Percentiles rank a stretch among this genome's conserved stretches.
Conservation (phyloP, 768 basidiomycete genomes). For the Postia placenta region DNA sequence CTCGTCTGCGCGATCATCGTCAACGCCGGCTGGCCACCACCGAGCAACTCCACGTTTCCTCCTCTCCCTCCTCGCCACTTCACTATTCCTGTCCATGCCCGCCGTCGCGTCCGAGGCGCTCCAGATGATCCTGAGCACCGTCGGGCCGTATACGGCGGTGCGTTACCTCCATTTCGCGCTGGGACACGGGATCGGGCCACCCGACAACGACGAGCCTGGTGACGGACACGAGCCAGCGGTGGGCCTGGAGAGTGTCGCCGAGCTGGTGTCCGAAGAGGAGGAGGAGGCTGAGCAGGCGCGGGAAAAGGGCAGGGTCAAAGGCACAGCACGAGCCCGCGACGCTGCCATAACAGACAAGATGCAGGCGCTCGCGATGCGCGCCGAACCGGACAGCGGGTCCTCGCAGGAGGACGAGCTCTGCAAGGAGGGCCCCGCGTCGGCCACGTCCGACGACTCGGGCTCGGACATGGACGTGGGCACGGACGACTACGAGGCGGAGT, state of each 20-base stretch:
- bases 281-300: not conserved
- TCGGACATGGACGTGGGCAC: slow-evolving; percentile 7
- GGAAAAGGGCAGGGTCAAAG: not conserved
- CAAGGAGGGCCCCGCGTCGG: slow-evolving; percentile 31
- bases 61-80: slow-evolving; percentile 80
- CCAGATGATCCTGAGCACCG: slow-evolving; percentile 59
- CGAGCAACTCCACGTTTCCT: slow-evolving; percentile 77
- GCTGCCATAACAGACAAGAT: not conserved
- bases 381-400: not conserved
- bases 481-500: slow-evolving; percentile 5
- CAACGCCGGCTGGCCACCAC: slow-evolving; percentile 51
- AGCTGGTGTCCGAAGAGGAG: slow-evolving; percentile 34
- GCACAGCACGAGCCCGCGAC: not conserved
- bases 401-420: slow-evolving; percentile 14
- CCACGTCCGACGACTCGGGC: slow-evolving; percentile 4
- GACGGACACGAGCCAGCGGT: slow-evolving; percentile 47
- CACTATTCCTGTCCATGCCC: slow-evolving; percentile 81
- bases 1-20: slow-evolving; percentile 15
- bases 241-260: slow-evolving; percentile 65
- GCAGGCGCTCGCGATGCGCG: not conserved
- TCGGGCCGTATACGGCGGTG: slow-evolving; percentile 73
- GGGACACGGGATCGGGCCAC: slow-evolving; percentile 54
- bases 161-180: slow-evolving; percentile 80
- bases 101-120: slow-evolving; percentile 70
- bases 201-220: slow-evolving; percentile 38